Conservation (phyloP, 257 asterid genomes). For the Scutellaria galericulata region DNA sequence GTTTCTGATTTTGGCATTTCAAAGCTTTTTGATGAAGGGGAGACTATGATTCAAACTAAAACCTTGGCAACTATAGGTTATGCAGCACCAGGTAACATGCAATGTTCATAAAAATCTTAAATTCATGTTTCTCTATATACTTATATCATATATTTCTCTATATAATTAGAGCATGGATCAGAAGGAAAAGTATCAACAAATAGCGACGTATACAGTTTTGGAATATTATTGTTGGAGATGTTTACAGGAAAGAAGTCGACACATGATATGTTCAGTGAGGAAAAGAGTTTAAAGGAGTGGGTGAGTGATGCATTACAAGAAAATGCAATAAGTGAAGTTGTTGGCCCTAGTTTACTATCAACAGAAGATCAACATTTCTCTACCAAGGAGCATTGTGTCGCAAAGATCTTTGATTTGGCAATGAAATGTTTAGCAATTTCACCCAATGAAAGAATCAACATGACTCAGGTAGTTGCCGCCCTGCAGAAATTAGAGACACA, state of each 20-base stretch:
- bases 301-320: slow-evolving; percentile 2
- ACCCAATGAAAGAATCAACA: slow-evolving; percentile 2
- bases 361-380: slow-evolving; percentile 14
- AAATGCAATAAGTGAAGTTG: not conserved
- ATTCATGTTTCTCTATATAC: too few species aligned
- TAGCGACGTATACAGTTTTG: slow-evolving; percentile 13
- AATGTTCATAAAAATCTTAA: not conserved
- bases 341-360: not conserved
- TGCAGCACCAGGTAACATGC: slow-evolving; percentile 9
- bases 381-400: not conserved
- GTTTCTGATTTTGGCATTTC: slow-evolving; percentile 20
- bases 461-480: not conserved
- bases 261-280: not conserved
- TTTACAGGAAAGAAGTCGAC: slow-evolving; percentile 22
- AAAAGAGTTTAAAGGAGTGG: slow-evolving; percentile 16
- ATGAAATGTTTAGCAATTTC: not conserved
- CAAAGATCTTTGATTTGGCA: not conserved
- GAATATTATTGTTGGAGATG: slow-evolving; percentile 18
- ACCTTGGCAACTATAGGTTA: slow-evolving; percentile 26
- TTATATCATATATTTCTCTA: not conserved
- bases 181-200: slow-evolving; percentile 24
- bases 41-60: not conserved
- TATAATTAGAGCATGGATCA: not conserved
- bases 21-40: slow-evolving; percentile 5
- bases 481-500: slow-evolving; percentile 6